Base-by-base conservation (phyloP, 1,139 yeast genomes). In the Trichomonascaceae sp. region DNA sequence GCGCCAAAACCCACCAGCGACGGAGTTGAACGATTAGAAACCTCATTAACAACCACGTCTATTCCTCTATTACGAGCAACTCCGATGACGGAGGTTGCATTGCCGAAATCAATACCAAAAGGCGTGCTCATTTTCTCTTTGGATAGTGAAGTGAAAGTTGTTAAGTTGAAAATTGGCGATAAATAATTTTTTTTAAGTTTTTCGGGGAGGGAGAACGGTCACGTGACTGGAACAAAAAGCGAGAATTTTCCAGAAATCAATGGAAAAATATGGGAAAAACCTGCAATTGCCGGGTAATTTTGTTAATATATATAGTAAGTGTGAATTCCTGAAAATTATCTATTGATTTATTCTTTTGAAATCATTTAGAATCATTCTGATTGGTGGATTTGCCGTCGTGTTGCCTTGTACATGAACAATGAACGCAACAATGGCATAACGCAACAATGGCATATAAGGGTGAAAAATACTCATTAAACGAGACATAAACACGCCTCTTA, bases 11-110 rank as follows among this genome's bases (percentile, higher is more conserved):
- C 98, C 64, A 95, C 95, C 63, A 93, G 77, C 24, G 97, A 77
- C 39, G 99, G 99, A 45, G 99, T 93, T 63, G 95, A 75, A 76
- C 99, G 87, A 84, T 93, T 93, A 55, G 98, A 91, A 53, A 93
- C 99, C 75, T 93, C 99, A 73, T 95, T 95, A 77, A 93, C 98
- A 67, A 93, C 88, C 67, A 95, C 85, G 74, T 93, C 99, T 72
- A 95, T 93, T 70, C 98, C 98, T 79, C 98, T 85, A 83, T 93
- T 93, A 74, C 95, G 87, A 61, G 99, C 99, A 71, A 95, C 96
- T 49, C 97, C 98, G 70, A 93, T 82, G 64, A 91, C 97, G 61
- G 96, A 84, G 60, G 81, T 87, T 79, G 82, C 80, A 78, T 90
- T 90, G 78, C 99, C 99, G 72, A 93, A 85, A 83, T 93, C 99